Evolutionary conservation across 2,329 filamentous ascomycete genomes (phyloP), one percentile per base, ranked within the genome.

Genomic region (Penicillium sp.): DNA sequence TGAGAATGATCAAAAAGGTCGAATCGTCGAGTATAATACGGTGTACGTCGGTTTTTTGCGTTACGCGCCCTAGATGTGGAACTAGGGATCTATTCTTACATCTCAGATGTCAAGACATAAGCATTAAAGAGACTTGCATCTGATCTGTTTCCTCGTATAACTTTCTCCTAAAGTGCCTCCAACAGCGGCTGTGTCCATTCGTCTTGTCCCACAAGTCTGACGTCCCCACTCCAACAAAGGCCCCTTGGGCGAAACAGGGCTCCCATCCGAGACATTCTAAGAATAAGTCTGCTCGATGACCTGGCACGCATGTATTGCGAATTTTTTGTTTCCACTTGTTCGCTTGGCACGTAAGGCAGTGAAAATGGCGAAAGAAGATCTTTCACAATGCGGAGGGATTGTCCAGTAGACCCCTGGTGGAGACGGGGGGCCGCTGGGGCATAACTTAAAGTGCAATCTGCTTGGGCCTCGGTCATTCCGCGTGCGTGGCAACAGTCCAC

Each of bases 211-310:
- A 47, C 45, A 22, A 21, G 21, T 47, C 45, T 47, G 45, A 47
- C 45, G 38, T 47, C 45, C 38, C 45, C 45, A 47, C 43, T 34
- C 24, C 24, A 27, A 34, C 34, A 36, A 36, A 36, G 34, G 34
- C 13, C 34, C 34, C 14, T 47, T 24, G 32, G 38, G 32, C 34
- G 45, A 8, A 43, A 43, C 22, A 38, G 32, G n/a, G 10, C n/a
- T 16, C 38, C 38, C 38, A 5, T 52, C 45, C 22, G 44, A 53
- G 50, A 53, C 50, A 53, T 18, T 40, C 49, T 52, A 40, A 52
- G 45, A 47, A 47, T 39, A 39, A 27, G 22, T 13, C 14, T n/a
- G 13, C 18, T 21, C 14, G 11, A 36, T 46, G 44, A 46, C 44
- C 18, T 46, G 44, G 44, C 49, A 38, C 40, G 31, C 31, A 36